Evolutionary conservation across 805 yeast species (phyloP).

Genomic region (Ogataea paradorogensis): DNA sequence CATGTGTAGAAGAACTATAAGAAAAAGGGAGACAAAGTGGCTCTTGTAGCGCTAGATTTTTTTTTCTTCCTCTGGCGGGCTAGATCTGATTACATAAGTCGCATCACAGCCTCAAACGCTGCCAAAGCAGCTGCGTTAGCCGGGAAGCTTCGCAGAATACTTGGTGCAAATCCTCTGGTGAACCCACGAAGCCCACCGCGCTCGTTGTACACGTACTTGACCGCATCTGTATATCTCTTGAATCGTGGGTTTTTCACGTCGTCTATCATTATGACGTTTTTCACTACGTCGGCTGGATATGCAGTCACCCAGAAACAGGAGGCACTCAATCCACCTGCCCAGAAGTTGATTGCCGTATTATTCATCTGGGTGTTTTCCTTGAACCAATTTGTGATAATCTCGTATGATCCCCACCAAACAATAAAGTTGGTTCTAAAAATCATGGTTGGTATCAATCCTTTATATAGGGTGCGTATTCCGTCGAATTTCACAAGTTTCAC

Average conservation of each 20-base stretch:
- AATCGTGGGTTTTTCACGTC: conserved; percentile 68
- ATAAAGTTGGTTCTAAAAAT: conserved; percentile 82
- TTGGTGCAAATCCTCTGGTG: conserved; percentile 77
- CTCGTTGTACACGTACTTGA: conserved; percentile 57
- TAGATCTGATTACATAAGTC: conserved; percentile 29
- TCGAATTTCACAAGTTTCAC: conserved; percentile 52
- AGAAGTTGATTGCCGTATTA: conserved; percentile 73
- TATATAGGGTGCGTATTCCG: conserved; percentile 72
- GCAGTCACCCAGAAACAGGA: conserved; percentile 87
- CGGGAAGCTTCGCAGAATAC: conserved; percentile 81
- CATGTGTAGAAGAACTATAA: neutral
- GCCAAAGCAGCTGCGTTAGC: conserved; percentile 93
- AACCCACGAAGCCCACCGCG: conserved; percentile 67
- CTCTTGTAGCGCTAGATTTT: neutral
- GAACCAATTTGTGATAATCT: conserved; percentile 68
- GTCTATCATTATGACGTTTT: conserved; percentile 82
- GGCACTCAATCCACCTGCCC: conserved; percentile 90
- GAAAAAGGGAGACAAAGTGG: conserved; percentile 1
- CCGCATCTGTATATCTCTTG: conserved; percentile 71
- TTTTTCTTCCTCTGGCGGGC: neutral
- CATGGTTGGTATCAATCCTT: conserved; percentile 83
- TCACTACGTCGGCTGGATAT: conserved; percentile 85
- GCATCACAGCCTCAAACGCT: conserved; percentile 82
- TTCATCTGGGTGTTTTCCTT: conserved; percentile 61
- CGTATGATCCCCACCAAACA: conserved; percentile 95